These are phyloP conservation scores for Zygoascus flipseniorum DNA, from an alignment of 805 yeast genomes.

Conservation along the genomic window DNA sequence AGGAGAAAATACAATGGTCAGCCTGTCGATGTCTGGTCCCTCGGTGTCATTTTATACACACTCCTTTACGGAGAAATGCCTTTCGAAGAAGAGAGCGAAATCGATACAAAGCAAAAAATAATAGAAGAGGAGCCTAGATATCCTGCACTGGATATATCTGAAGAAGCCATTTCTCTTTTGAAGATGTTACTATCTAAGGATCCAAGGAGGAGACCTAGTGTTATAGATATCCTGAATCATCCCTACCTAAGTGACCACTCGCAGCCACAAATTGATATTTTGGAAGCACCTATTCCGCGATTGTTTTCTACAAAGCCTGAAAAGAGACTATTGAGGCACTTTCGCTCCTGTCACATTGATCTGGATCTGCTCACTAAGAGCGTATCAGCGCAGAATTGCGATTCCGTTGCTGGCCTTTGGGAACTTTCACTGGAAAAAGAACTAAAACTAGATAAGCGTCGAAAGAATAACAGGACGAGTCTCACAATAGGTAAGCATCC, in stretches of 20 bases:
- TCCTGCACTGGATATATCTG: conserved; percentile 31
- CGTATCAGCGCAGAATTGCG: conserved; percentile 52
- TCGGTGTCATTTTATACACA: conserved; percentile 83
- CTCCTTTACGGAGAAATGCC: conserved; percentile 84
- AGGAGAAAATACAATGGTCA: conserved; percentile 71
- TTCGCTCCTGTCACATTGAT: conserved; percentile 57
- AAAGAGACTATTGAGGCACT: conserved; percentile 47
- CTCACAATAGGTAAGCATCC: conserved; percentile 9
- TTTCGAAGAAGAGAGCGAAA: conserved; percentile 72
- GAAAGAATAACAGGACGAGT: conserved; percentile 8
- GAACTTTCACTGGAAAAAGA: conserved; percentile 53
- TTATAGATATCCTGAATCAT: conserved; percentile 42
- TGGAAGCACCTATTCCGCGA: conserved; percentile 30
- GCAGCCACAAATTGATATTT: conserved; percentile 32
- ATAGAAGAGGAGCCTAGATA: conserved; percentile 57
- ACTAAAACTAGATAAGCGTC: conserved; percentile 12
- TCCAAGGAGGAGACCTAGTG: conserved; percentile 54
- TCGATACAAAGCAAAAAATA: conserved; percentile 51
- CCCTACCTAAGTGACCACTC: conserved; percentile 45
- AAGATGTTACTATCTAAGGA: conserved; percentile 52
- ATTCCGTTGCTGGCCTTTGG: conserved; percentile 69
- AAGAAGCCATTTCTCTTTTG: conserved; percentile 44
- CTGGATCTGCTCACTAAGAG: conserved; percentile 49
- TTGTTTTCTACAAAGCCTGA: conserved; percentile 53
- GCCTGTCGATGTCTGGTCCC: conserved; percentile 77